Base-by-base conservation (phyloP, 106 monocot genomes). In the Platanthera zijinensis region DNA sequence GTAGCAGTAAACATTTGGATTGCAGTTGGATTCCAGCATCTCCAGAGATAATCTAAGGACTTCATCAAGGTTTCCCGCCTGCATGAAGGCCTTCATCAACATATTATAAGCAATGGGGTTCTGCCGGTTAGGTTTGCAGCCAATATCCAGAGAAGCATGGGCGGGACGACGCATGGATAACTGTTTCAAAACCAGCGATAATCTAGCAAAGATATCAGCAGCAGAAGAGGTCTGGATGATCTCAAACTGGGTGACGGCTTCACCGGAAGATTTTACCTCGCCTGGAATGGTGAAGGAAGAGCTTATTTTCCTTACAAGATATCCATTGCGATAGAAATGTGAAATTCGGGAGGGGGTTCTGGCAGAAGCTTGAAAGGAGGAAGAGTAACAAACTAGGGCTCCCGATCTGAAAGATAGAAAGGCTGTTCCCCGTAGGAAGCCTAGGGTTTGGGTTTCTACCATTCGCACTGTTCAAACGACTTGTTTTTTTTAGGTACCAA, bases 1-100 rank as follows among this genome's bases (percentile, higher is more conserved):
- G 79, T 88, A 86, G 75, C 83, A 85, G 56, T 69, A 74, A 4
- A 79, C 73, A 45, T 85, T 79, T 10, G 77, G 80, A 15, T 15
- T 13, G 75, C 51, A 68, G 51, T 70, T 46, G 11, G 75, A 54
- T 9, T 11, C 50, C 39, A 81, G 78, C 90, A 87, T 85, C 72
- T 80, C 82, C 54, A 69, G 61, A 81, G 87, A 72, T 52, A 90
- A 53, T 12, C 74, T 76, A 18, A 90, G 74, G 17, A 85, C 87
- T 19, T 80, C 76, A 12, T 74, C 57, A 19, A 52, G 51, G 45
- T 82, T 64, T 11, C 87, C 85, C 39, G 74, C 76, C 18, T 50
- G 68, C 39, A 74, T 46, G 75, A 83, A 79, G 15, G 79, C 71
- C 53, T 71, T 66, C 90, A 90, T 85, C 52, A 87, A 79, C 64